These are phyloP conservation scores for Plasmodium gallinaceum DNA, from an alignment of 169 alveolate species.

Conservation along the genomic window DNA sequence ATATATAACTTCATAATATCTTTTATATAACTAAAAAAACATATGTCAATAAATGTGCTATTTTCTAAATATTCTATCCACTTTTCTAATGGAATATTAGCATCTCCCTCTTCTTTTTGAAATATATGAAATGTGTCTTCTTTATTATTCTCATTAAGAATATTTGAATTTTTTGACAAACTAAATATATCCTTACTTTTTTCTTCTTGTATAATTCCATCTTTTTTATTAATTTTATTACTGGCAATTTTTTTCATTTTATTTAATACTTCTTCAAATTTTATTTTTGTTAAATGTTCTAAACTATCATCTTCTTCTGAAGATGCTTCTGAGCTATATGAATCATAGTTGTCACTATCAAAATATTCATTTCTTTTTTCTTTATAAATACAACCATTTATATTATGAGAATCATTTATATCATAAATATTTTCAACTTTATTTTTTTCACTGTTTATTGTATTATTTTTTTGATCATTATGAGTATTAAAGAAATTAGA, in stretches of 20 bases:
- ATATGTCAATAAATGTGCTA: constrained; percentile 39
- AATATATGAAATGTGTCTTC: constrained; percentile 39
- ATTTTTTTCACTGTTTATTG: not conserved
- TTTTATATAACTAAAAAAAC: constrained; percentile 48
- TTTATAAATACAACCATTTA: not conserved
- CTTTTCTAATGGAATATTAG: constrained; percentile 17
- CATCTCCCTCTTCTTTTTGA: constrained; percentile 59
- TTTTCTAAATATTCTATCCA: constrained; percentile 61
- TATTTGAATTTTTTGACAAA: not conserved
- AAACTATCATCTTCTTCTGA: constrained; percentile 18
- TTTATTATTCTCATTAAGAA: not conserved
- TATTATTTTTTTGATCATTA: not conserved
- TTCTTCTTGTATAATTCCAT: not conserved
- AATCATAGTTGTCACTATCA: constrained; percentile 3
- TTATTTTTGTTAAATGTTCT: constrained; percentile 37
- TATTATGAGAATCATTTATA: too few relatives aligned
- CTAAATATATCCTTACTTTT: not conserved
- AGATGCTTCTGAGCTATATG: constrained; percentile 27
- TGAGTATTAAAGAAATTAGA: not conserved
- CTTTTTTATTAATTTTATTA: not conserved
- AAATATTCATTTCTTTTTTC: constrained; percentile 10
- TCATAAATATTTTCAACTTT: too few relatives aligned
- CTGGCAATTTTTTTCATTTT: constrained; percentile 59
- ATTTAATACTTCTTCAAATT: constrained; percentile 58
- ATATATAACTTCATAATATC: constrained; percentile 54